phyloP scores from a whole-genome alignment of 2,329 filamentous ascomycete species.

The Fusarium marasasianum region DNA sequence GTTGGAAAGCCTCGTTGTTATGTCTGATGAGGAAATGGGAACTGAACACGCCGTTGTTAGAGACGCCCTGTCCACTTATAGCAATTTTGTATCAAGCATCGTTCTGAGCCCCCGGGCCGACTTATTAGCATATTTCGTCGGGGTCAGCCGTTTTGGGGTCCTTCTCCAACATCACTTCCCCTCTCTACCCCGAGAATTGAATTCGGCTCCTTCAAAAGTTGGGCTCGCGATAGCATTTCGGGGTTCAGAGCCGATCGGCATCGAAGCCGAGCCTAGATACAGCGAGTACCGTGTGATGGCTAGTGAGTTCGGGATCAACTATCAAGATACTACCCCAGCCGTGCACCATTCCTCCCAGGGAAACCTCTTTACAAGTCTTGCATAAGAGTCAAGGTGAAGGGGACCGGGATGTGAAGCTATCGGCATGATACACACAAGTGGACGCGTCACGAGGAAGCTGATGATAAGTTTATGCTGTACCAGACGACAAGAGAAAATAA shows the following conservation, averaged over 20 bases:
- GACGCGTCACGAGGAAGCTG: neutral
- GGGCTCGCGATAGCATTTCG: neutral
- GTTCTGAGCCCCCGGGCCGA: neutral
- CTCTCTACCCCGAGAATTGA: neutral
- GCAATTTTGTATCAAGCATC: neutral
- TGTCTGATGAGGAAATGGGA: neutral
- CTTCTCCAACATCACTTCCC: neutral
- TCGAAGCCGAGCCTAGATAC: constrained; percentile 4
- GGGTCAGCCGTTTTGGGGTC: neutral
- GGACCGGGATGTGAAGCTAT: neutral
- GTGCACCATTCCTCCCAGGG: constrained; percentile 3
- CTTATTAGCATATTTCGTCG: too few relatives aligned
- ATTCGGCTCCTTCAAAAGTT: neutral
- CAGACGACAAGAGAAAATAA: neutral
- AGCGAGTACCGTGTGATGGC: neutral
- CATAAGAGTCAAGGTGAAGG: neutral
- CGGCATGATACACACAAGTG: neutral
- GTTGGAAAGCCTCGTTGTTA: neutral
- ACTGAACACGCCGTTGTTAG: neutral
- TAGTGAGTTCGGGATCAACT: neutral
- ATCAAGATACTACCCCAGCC: neutral
- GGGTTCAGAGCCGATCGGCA: constrained; percentile 7
- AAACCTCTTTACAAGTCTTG: constrained; percentile 14
- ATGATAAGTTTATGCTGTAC: neutral
- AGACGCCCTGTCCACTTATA: neutral